Evolutionary conservation across 345 rosid species (phyloP), one percentile per base, ranked within the genome.

Genomic region (Melastoma malabathricum): DNA sequence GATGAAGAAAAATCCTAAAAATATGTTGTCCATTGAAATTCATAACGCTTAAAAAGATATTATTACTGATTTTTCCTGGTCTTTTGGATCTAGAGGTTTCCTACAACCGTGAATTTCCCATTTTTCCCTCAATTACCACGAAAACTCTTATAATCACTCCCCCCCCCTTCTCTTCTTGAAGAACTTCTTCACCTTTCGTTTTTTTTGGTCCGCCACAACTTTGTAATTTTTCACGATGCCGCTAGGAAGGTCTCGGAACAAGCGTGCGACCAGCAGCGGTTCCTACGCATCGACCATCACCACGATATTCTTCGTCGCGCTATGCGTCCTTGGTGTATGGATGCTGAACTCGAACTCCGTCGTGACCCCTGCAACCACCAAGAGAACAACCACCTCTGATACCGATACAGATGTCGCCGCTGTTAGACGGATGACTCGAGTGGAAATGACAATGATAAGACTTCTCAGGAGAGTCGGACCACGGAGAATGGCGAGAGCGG

Each of bases 311-410:
- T 82, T 92, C 59, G 69, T 84, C 4, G 71, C 77, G 47, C 47
- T 92, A 9, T 84, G 93, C 46, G 78, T 81, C 17, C 14, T 92
- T 0, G 98, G 88, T 23, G 84, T 82, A 0, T 92, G 95, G 96
- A 75, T 84, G 89, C 75, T 87, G 13, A 67, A 76, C 41, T 72
- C 80, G 3, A 75, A 74, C 69, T 66, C 86, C 22, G 19, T 74
- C 45, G 52, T 58, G 8, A 69, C 92, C 13, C 76, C 81, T 0
- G 73, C 60, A 54, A 54, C 73, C 50, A 67, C 78, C 68, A 53
- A 61, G 51, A 71, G 58, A 51, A 20, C 59, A 6, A 10, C 34
- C 31, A 14, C 60, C 57, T 18, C 57, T 18, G 52, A 51, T n/a
- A 3, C 67, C 49, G 25, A 22, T 22, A 22, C 25, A 1, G 25